A percentile compares a stretch with the other conserved stretches of the same genome.
Conservation (phyloP, 208 protist species). For the Chromosphaera perkinsii region DNA sequence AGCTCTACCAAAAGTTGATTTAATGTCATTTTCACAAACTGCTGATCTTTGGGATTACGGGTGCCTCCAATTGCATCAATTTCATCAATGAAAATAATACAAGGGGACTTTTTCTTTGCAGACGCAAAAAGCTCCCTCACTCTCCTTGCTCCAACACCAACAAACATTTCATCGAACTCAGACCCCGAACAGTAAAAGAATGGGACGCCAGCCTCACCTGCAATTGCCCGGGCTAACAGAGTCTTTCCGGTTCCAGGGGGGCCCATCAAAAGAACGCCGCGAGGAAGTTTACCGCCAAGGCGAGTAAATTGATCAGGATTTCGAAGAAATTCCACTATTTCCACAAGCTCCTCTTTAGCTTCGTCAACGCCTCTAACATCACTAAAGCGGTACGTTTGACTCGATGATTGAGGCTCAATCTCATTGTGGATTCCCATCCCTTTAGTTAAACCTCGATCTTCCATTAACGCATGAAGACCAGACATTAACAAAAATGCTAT, state of each 20-base stretch:
- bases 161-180: constrained; percentile 86
- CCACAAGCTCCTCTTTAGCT: constrained; percentile 83
- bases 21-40: constrained; percentile 64
- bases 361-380: constrained; percentile 71
- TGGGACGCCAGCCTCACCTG: constrained; percentile 73
- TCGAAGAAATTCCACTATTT: constrained; percentile 89
- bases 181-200: constrained; percentile 85
- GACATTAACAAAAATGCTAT: constrained; percentile 18
- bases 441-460: constrained; percentile 10
- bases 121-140: constrained; percentile 82
- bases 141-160: constrained; percentile 84
- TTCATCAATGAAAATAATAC: constrained; percentile 96
- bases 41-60: constrained; percentile 30
- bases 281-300: constrained; percentile 86
- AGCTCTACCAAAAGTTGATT: constrained; percentile 92
- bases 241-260: constrained; percentile 91
- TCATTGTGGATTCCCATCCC: constrained; percentile 4
- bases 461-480: not conserved
- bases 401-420: not conserved
- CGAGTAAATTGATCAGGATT: constrained; percentile 79
- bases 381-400: constrained; percentile 32
- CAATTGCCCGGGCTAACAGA: constrained; percentile 58
- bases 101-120: constrained; percentile 78
- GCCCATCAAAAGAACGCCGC: constrained; percentile 87
- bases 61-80: constrained; percentile 88